These are phyloP conservation scores for Nigrospora oryzae DNA, from an alignment of 2,329 filamentous ascomycete species.

Conservation along the genomic window DNA sequence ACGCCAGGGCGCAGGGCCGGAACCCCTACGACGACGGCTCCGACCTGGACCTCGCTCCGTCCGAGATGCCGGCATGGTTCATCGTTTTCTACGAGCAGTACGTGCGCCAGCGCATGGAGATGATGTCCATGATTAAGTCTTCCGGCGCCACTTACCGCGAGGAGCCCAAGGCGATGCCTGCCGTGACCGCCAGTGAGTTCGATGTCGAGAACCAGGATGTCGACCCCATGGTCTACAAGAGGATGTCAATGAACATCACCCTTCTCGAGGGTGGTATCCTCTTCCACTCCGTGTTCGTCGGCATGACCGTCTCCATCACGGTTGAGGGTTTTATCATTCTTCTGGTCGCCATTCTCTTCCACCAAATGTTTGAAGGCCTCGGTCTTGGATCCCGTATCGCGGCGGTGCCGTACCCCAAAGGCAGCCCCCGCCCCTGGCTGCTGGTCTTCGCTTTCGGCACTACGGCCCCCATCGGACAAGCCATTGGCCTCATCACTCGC, in stretches of 20 bases:
- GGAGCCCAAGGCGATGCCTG: conserved; percentile 15
- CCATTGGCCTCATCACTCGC: conserved; percentile 49
- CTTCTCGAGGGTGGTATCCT: conserved; percentile 71
- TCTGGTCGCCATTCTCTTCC: conserved; percentile 62
- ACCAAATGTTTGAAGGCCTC: conserved; percentile 62
- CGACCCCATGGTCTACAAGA: conserved; percentile 42
- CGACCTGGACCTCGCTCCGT: conserved; percentile 21
- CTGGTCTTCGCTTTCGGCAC: conserved; percentile 55
- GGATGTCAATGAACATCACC: conserved; percentile 63
- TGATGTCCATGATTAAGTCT: conserved; percentile 43
- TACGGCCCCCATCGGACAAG: conserved; percentile 57
- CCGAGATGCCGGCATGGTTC: conserved; percentile 53
- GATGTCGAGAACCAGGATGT: conserved; percentile 36
- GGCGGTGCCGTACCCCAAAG: conserved; percentile 50
- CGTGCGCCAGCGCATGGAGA: conserved; percentile 49
- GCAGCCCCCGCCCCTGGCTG: conserved; percentile 50
- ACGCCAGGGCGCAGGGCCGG: conserved; percentile 10
- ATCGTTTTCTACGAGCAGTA: conserved; percentile 57
- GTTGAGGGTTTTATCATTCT: conserved; percentile 59
- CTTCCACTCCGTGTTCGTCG: conserved; percentile 71
- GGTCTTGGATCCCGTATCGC: conserved; percentile 65
- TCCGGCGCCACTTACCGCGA: conserved; percentile 12
- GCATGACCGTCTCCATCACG: conserved; percentile 64
- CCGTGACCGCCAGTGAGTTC: conserved; percentile 25
- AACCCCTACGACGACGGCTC: conserved; percentile 14